Percentiles rank a stretch among this genome's conserved stretches.
These are phyloP conservation scores for Rhizopus microsporus DNA, from an alignment of 371 early-diverging fungal genomes.

Conservation along the genomic window DNA sequence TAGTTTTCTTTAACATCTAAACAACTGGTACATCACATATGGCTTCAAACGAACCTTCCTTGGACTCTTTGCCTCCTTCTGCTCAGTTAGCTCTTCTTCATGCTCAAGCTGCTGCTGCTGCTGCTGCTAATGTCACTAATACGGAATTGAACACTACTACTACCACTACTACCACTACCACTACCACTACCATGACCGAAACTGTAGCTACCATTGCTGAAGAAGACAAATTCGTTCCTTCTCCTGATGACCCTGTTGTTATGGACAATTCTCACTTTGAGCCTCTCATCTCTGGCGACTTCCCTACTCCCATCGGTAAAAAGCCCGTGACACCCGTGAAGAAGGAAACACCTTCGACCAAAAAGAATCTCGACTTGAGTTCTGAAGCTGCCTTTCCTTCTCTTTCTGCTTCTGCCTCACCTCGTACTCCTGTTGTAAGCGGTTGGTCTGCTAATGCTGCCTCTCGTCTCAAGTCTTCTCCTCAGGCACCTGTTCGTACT, in stretches of 20 bases:
- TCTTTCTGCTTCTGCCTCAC: conserved; percentile 58
- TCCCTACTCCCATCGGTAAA: conserved; percentile 45
- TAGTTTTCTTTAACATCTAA: conserved; percentile 2
- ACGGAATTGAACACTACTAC: conserved; percentile 4
- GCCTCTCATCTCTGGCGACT: conserved; percentile 51
- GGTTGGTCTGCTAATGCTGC: conserved; percentile 56
- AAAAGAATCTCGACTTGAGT: conserved; percentile 54
- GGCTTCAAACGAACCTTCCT: conserved; percentile 29
- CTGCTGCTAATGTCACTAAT: neutral
- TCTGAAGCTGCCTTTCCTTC: conserved; percentile 75
- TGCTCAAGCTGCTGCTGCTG: conserved; percentile 37
- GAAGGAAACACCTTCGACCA: conserved; percentile 23
- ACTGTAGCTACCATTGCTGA: conserved; percentile 11
- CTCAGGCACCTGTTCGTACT: conserved; percentile 7
- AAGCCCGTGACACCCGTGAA: conserved; percentile 17
- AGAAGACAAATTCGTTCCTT: conserved; percentile 43
- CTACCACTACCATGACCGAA: neutral
- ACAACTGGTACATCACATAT: conserved; percentile 22
- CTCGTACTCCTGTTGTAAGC: conserved; percentile 44
- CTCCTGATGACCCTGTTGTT: conserved; percentile 48
- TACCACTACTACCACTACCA: neutral
- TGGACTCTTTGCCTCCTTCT: conserved; percentile 46
- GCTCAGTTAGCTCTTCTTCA: conserved; percentile 51
- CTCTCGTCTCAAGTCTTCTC: conserved; percentile 51
- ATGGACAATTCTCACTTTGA: conserved; percentile 37